Base-by-base conservation (phyloP, 352 stramenopile species). In the Phytophthora boehmeriae region DNA sequence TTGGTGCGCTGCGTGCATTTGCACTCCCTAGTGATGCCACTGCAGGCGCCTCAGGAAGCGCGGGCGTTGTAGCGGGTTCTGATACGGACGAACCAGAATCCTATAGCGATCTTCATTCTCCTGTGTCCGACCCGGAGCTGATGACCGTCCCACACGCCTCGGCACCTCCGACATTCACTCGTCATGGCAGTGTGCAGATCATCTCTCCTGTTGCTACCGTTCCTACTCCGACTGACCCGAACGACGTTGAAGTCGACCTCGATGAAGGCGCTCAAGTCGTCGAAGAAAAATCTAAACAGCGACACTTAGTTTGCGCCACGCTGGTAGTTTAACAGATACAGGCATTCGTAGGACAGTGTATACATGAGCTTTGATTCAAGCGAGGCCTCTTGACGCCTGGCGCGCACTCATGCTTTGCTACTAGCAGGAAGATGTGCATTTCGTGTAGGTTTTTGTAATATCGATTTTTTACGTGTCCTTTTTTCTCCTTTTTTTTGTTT, bases 181-280 rank as follows among this genome's bases (percentile, higher is more conserved):
- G 72, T 47, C 82, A 89, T 54, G 82, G 82, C 14, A 91, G 79
- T 39, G 81, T 91, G 42, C 82, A 91, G 52, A 68, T 85, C 41
- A 88, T 91, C 45, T 66, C 66, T 16, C 65, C 57, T 32, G 52
- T 53, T 27, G 46, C 71, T 20, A 65, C 70, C 22, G 53, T 74
- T n/a, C 60, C 52, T n/a, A 23, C 44, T 13, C 44, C 63, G 30
- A 58, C 32, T 25, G 48, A 75, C n/a, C 43, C 76, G 17, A 72
- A 68, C 16, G 70, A 79, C 16, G 70, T 80, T 19, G 51, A 72
- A 47, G 48, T 77, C 11, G 54, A 71, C 28, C 45, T 74, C n/a
- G 52, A 63, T n/a, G 49, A 71, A 47, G 63, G n/a, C 4, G 54
- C 61, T 38, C 36, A 64, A 59, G 23, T 57, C 17, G 63, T 68